Conservation (phyloP, 2,329 filamentous ascomycete genomes). For the Bipolaris oryzae region DNA sequence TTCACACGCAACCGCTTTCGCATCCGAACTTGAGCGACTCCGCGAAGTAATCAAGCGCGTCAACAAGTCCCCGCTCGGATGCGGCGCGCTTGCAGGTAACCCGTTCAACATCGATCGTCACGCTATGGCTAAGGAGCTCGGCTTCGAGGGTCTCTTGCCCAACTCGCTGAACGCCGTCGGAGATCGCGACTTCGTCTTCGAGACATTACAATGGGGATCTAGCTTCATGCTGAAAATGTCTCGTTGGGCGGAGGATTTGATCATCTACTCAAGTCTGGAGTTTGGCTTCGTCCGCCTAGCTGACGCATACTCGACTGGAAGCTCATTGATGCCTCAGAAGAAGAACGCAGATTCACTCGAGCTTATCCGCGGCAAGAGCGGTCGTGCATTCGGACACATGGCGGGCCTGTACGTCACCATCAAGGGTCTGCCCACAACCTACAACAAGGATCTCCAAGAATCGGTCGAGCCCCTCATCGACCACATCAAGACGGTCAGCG, state of each 20-base stretch:
- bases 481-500: conserved; percentile 77
- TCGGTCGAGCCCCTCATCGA: conserved; percentile 85
- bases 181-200: conserved; percentile 82
- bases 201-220: conserved; percentile 79
- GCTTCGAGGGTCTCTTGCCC: conserved; percentile 75
- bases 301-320: conserved; percentile 80
- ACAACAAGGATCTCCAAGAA: conserved; percentile 94
- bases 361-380: conserved; percentile 77
- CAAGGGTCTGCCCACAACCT: conserved; percentile 78
- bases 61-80: conserved; percentile 73
- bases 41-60: conserved; percentile 75
- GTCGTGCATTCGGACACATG: conserved; percentile 80
- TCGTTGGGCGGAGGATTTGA: conserved; percentile 83
- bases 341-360: conserved; percentile 80
- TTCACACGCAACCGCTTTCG: conserved; percentile 74
- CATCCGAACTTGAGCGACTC: conserved; percentile 76
- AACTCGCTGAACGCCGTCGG: conserved; percentile 79
- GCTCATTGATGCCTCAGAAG: conserved; percentile 81
- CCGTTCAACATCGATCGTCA: conserved; percentile 81
- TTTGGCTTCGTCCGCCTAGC: conserved; percentile 78
- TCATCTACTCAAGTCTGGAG: conserved; percentile 78
- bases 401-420: conserved; percentile 77
- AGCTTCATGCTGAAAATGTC: conserved; percentile 81
- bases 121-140: conserved; percentile 78
- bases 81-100: conserved; percentile 80